A percentile compares a stretch with the other conserved stretches of the same genome.
phyloP scores from a whole-genome alignment of 192 early-diverging fungal genomes.

The Coemansia sp. region DNA sequence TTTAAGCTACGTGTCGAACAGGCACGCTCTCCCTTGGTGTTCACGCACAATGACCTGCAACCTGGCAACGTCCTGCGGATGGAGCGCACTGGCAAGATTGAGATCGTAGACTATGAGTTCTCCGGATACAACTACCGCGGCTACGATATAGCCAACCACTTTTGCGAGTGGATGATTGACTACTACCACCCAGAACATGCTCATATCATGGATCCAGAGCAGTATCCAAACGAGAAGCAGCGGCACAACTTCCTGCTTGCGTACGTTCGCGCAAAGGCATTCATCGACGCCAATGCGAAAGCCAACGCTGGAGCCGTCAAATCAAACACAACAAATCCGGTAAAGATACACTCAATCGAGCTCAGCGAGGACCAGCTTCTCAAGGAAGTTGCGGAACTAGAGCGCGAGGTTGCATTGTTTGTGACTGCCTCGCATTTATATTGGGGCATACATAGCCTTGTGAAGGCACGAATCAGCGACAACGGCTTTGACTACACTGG shows the following conservation, averaged over 20 bases:
- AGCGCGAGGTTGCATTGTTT: slow-evolving; percentile 38
- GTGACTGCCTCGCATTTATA: slow-evolving; percentile 59
- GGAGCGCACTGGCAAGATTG: slow-evolving; percentile 60
- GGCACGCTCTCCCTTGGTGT: slow-evolving; percentile 69
- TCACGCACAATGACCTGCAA: slow-evolving; percentile 86
- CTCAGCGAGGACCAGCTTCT: slow-evolving; percentile 23
- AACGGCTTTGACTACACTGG: slow-evolving; percentile 77
- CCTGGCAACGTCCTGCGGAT: slow-evolving; percentile 85
- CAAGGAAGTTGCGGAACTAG: slow-evolving; percentile 24
- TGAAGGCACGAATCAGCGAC: slow-evolving; percentile 76
- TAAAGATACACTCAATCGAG: slow-evolving; percentile 16
- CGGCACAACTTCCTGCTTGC: slow-evolving; percentile 64
- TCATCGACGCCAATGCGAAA: slow-evolving; percentile 39
- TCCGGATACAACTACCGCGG: slow-evolving; percentile 78
- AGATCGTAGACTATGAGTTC: slow-evolving; percentile 82
- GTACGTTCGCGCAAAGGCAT: slow-evolving; percentile 62
- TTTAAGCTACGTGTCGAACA: slow-evolving; percentile 58
- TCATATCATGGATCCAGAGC: slow-evolving; percentile 40
- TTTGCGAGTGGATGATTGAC: slow-evolving; percentile 81
- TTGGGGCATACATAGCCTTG: slow-evolving; percentile 80
- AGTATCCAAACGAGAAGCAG: slow-evolving; percentile 63
- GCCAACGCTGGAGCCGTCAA: slow-evolving; percentile 33
- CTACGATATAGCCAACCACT: slow-evolving; percentile 83
- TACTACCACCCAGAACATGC: slow-evolving; percentile 63
- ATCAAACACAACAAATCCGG: slow-evolving; percentile 9